Evolutionary conservation across 2,329 filamentous ascomycete species (phyloP), one percentile per base, ranked within the genome.

Genomic region (Pestalotiopsis sp.): DNA sequence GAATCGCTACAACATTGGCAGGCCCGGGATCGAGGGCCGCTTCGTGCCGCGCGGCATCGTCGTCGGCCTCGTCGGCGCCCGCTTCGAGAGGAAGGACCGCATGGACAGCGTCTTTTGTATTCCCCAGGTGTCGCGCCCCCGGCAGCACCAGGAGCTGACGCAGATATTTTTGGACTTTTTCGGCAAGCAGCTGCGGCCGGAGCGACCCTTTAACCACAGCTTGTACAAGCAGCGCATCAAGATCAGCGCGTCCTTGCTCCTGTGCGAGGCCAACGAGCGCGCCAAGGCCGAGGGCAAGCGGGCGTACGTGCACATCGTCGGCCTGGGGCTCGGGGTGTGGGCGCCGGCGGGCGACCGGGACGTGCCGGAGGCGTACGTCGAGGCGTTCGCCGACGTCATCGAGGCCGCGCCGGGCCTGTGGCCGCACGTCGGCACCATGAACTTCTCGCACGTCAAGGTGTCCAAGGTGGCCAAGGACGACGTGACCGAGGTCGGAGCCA

Each of bases 321-420:
- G 78, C 1, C 69, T 79, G 4, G 78, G 78, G 2, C 74, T 80
- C 2, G 78, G 78, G 1, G 77, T 77, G 1, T 79, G 74, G 74
- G 17, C 45, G 7, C 45, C 45, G 17, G 49, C 27, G 58, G 38
- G 56, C 3, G 3, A 62, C 9, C 2, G 2, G 20, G 4, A 41
- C 7, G 78, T 79, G 65, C 20, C 71, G 13, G 4, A 49, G 6
- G 56, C 56, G 9, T 78, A 75, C 67, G 63, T 77, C 0, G 61
- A 72, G 63, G 72, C 73, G 12, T 76, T 77, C 58, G 31, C 58
- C 4, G 67, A 69, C 2, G 66, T 72, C 2, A 38, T 78, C 20
- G 27, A 61, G 1, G 17, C 61, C 12, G 70, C 76, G 2, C 66
- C 65, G 3, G 36, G 27, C 1, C 65, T 31, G 2, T 64, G 76